Conservation (phyloP, 75 land plant species). For the Azolla pinnata region DNA sequence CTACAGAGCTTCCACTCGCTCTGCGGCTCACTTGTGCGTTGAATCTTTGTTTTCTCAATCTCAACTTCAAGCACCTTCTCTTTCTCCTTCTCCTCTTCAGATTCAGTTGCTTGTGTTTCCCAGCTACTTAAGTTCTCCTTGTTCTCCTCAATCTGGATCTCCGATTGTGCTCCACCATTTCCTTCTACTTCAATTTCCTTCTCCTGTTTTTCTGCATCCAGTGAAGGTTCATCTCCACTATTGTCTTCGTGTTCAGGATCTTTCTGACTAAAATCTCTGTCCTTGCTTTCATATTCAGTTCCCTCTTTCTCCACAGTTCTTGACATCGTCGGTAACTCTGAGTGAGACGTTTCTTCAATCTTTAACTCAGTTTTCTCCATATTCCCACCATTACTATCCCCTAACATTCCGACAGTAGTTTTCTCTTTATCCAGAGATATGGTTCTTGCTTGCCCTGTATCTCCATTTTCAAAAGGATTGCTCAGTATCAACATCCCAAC, state of each 20-base stretch:
- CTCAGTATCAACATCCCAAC: conserved; percentile 62
- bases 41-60: conserved; percentile 4
- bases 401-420: not conserved
- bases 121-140: conserved; percentile 32
- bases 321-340: not conserved
- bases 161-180: conserved; percentile 14
- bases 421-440: not conserved
- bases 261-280: conserved; percentile 9
- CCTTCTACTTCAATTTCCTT: conserved; percentile 16
- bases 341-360: not conserved
- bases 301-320: conserved; percentile 6
- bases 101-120: conserved; percentile 55
- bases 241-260: not conserved
- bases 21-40: not conserved
- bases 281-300: not conserved
- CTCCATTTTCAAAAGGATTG: conserved; percentile 27
- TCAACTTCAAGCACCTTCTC: conserved; percentile 8
- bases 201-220: conserved; percentile 1
- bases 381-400: not conserved
- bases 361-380: not conserved
- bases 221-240: not conserved
- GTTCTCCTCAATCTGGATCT: conserved; percentile 28
- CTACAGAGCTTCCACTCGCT: conserved; percentile 65
- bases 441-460: not conserved
- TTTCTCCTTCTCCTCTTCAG: conserved; percentile 44